Conservation (phyloP, 2,329 filamentous ascomycete species). For the Aspergillus arachidicola region DNA sequence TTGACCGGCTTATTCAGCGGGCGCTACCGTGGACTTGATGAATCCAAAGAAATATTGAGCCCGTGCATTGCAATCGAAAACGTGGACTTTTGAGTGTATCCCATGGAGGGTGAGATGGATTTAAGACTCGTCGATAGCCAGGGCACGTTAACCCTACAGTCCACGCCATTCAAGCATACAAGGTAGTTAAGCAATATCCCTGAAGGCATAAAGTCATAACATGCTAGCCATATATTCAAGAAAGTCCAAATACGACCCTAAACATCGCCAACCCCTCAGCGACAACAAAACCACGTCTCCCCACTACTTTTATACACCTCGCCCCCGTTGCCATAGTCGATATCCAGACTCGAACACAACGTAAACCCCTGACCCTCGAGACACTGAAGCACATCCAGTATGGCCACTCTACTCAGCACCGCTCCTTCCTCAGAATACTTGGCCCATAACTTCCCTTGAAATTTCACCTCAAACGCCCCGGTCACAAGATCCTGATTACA, state of each 20-base stretch:
- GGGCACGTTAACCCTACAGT: no score
- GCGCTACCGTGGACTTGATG: no score
- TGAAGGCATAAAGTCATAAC: no score
- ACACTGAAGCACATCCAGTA: background rate
- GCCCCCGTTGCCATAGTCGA: background rate
- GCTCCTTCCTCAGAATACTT: background rate
- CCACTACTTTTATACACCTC: background rate
- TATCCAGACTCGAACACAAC: background rate
- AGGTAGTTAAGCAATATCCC: constrained; percentile 19
- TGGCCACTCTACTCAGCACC: background rate
- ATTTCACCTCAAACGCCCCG: background rate
- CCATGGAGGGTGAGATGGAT: no score
- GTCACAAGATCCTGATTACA: background rate
- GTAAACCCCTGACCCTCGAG: background rate
- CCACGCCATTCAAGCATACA: no score
- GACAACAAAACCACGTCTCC: background rate
- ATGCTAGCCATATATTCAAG: no score
- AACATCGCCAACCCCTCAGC: background rate
- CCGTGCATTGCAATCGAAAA: no score
- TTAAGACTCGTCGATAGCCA: no score
- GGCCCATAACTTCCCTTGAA: background rate
- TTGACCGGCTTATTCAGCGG: no score
- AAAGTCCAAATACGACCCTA: background rate
- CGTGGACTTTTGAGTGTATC: no score
- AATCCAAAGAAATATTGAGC: no score